Conservation (phyloP, 78 protist genomes). For the Dictyostelium citrinum region DNA sequence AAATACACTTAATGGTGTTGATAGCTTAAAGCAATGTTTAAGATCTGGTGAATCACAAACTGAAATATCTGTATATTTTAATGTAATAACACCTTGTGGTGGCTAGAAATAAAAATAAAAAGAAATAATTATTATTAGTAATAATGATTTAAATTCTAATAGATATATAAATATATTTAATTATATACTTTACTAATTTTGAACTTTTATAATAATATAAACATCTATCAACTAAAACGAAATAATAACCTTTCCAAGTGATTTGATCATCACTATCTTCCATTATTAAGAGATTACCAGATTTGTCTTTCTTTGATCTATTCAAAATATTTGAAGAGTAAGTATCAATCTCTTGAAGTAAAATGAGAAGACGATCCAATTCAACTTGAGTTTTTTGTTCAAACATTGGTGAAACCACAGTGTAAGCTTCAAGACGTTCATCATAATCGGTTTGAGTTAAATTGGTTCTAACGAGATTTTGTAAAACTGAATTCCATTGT, state of each 20-base stretch:
- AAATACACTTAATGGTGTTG: conserved; percentile 68
- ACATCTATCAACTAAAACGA: conserved; percentile 44
- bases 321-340: conserved; percentile 40
- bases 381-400: conserved; percentile 61
- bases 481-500: conserved; percentile 34
- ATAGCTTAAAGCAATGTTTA: conserved; percentile 37
- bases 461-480: conserved; percentile 15
- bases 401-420: conserved; percentile 26
- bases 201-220: conserved; percentile 64
- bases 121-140: no score
- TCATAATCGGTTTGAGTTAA: conserved; percentile 7
- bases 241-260: conserved; percentile 54
- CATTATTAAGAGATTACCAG: conserved; percentile 67
- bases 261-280: conserved; percentile 59
- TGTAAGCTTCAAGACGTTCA: conserved; percentile 29
- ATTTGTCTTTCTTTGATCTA: conserved; percentile 30
- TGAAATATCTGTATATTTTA: conserved; percentile 46
- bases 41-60: conserved; percentile 21
- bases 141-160: no score
- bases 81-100: conserved; percentile 79
- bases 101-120: conserved; percentile 1
- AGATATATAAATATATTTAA: no score
- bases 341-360: conserved; percentile 56
- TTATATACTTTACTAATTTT: conserved; percentile 11
- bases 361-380: conserved; percentile 24